Evolutionary conservation across 495 filamentous ascomycete species (phyloP).

Genomic region (Talaromyces liani): DNA sequence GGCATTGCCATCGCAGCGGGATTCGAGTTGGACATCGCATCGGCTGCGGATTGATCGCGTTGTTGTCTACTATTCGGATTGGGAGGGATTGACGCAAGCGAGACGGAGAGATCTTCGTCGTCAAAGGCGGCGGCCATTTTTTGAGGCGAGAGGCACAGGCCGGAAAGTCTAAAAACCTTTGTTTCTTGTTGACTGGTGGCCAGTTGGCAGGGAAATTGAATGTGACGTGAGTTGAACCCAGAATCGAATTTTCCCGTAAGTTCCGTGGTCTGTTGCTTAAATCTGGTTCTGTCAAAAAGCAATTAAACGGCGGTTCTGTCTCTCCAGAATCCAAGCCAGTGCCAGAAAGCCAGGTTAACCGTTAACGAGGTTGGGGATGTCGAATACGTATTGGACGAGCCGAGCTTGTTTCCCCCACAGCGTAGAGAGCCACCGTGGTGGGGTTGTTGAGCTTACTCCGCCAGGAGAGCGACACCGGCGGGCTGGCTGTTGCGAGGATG

Average conservation of each 20-base stretch:
- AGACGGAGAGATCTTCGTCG: constrained; percentile 89
- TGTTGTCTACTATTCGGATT: constrained; percentile 28
- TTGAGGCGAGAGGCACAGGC: background rate
- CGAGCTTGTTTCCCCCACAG: background rate
- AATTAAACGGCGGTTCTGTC: background rate
- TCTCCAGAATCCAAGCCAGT: constrained; percentile 2
- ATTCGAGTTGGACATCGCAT: constrained; percentile 19
- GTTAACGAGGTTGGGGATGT: background rate
- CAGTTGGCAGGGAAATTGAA: background rate
- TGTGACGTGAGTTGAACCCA: background rate
- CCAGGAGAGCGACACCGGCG: background rate
- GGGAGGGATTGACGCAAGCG: constrained; percentile 62
- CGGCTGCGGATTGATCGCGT: constrained; percentile 23
- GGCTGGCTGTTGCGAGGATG: background rate
- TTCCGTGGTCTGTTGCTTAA: constrained; percentile 7
- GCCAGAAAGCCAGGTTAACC: background rate
- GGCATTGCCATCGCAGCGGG: constrained; percentile 42
- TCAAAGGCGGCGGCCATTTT: constrained; percentile 53
- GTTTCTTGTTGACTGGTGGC: background rate
- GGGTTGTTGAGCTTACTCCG: background rate
- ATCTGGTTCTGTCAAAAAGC: background rate
- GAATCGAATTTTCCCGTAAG: background rate
- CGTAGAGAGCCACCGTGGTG: background rate
- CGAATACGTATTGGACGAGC: background rate
- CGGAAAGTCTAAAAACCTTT: background rate